phyloP scores from a whole-genome alignment of 139 green algal genomes.

The Ettlia oleoabundans region DNA sequence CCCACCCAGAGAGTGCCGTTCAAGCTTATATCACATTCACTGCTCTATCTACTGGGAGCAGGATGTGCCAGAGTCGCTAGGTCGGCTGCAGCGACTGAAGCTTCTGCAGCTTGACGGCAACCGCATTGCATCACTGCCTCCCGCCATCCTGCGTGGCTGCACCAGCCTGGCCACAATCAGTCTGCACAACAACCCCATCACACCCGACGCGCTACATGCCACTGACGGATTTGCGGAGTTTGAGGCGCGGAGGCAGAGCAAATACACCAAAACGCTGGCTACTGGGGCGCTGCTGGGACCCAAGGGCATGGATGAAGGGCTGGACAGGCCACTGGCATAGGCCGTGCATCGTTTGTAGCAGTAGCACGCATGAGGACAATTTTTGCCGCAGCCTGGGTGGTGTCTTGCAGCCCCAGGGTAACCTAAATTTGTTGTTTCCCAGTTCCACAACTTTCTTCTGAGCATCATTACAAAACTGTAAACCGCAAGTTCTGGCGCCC shows the following conservation, averaged over 20 bases:
- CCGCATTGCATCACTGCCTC: constrained; percentile 64
- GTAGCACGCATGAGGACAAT: neutral
- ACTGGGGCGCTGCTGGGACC: constrained; percentile 63
- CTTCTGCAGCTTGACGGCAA: constrained; percentile 72
- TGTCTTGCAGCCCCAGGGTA: too few species aligned
- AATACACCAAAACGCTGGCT: constrained; percentile 67
- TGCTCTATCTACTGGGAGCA: too few species aligned
- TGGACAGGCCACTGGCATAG: constrained; percentile 58
- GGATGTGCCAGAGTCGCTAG: constrained; percentile 50
- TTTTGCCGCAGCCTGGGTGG: neutral
- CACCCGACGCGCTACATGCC: constrained; percentile 39
- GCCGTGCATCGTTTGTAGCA: too few species aligned
- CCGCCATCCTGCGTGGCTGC: constrained; percentile 67
- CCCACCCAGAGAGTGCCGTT: neutral
- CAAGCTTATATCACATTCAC: neutral
- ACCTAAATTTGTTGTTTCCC: too few species aligned
- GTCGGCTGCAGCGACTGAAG: constrained; percentile 59
- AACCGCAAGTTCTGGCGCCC: too few species aligned
- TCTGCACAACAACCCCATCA: constrained; percentile 79
- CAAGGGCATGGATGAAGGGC: constrained; percentile 66
- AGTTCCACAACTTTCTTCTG: too few species aligned
- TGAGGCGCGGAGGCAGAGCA: constrained; percentile 65
- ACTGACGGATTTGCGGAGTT: constrained; percentile 53
- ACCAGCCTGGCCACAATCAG: constrained; percentile 69
- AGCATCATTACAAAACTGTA: too few species aligned